Base-by-base conservation (phyloP, 2,329 filamentous ascomycete genomes). In the Neonectria ditissima region DNA sequence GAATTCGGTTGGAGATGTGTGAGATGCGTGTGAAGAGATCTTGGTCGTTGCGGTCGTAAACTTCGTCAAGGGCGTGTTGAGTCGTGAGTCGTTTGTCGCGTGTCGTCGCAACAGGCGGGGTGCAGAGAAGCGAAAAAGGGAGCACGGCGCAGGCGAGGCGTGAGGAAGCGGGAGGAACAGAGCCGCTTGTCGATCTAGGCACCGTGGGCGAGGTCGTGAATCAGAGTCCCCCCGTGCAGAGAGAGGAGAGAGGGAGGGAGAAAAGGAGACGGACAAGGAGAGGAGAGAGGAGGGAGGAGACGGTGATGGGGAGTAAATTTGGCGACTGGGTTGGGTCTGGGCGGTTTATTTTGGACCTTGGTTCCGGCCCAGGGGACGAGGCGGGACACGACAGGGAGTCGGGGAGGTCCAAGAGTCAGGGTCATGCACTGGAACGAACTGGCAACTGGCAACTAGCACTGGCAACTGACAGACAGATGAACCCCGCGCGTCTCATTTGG, bases 21-120 rank as follows among this genome's bases (percentile, higher is more conserved):
- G 34, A n/a, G 41, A 56, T 45, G 47, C 22, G 39, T 47, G 10
- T 47, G 54, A 14, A 37, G 57, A 69, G 64, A 44, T 52, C 65
- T 52, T 63, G 63, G 47, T 73, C 72, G 72, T 74, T 73, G 70
- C 66, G 61, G 72, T 74, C 72, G 68, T 74, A 65, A 65, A 63
- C 62, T 64, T 74, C 72, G 72, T 74, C 54, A 72, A 68, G 65
- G 62, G 60, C 63, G 60, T 57, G 64, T 61, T 61, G 50, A 14
- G 45, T 66, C 58, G 55, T 60, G 45, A 47, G 45, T 53, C 59
- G 69, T 62, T 63, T 56, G 50, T 62, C 61, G 56, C 58, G 68
- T 62, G 60, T 69, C 62, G 66, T 65, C 65, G 65, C 58, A 63
- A 56, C 34, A 41, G 60, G 65, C 62, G 65, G 70, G 50, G 62